Base-by-base conservation (phyloP, 768 basidiomycete species). In the Leccinum olivaceopallidum region DNA sequence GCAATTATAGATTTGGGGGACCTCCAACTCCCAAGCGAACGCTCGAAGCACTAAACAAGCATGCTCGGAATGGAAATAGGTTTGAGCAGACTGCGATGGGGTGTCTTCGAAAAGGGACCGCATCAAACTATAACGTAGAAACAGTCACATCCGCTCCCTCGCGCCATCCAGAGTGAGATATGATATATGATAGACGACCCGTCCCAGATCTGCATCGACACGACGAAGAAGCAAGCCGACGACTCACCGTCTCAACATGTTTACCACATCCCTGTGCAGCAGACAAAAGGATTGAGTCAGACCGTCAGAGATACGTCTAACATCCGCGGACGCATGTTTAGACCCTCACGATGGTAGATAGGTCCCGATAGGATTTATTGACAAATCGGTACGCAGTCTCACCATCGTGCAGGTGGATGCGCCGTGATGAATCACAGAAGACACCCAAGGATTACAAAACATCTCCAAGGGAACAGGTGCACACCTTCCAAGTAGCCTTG, bases 401-500 rank as follows among this genome's bases (percentile, higher is more conserved):
- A 59, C 57, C 63, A 60, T 63, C 59, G 54, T 60, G 28, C 50
- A 58, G 26, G 56, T 63, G 60, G 60, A 66, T 66, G 63, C 48
- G 49, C 59, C 66, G 44, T 68, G 37, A 67, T 57, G 62, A 63
- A 70, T 62, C 56, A 59, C 55, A 57, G 63, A 60, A 63, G 60
- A 59, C 42, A 59, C 42, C 57, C 64, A 54, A 52, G 52, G 8
- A 44, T 59, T 53, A 61, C 63, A 62, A 58, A 42, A 55, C 58
- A 67, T 71, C 67, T 53, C 61, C 68, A 76, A 69, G 65, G 64
- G 53, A 67, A 67, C 65, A 68, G 52, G 61, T 57, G 73, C 81
- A 68, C 70, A 89, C 89, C 77, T 70, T 78, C 90, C 89, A 91
- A 20, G 86, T 90, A 26, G 76, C 84, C 80, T 90, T 90, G 54